These are phyloP conservation scores for Dryas alaskensis DNA, from an alignment of 306 rosid species.

Conservation along the genomic window DNA sequence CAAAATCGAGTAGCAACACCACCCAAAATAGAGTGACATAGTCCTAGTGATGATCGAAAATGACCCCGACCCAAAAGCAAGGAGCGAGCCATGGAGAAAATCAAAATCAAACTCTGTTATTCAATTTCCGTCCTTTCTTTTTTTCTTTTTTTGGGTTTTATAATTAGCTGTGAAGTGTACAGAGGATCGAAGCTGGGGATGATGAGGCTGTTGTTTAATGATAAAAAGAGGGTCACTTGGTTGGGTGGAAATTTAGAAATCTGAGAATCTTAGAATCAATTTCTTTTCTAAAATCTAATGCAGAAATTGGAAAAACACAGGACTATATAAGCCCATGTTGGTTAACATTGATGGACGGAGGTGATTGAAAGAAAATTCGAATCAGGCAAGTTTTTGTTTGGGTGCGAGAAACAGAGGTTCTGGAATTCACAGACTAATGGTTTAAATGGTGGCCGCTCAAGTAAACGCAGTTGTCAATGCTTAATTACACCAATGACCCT, in stretches of 20 bases:
- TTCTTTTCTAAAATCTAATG: background rate
- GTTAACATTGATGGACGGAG: no score
- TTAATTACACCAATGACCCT: background rate
- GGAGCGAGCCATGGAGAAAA: background rate
- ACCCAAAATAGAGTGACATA: background rate
- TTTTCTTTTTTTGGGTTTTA: background rate
- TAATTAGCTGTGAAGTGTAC: constrained; percentile 38
- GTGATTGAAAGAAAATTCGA: background rate
- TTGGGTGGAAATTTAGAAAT: background rate
- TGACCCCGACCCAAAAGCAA: constrained; percentile 1
- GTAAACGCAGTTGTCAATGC: background rate
- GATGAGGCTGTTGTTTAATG: constrained; percentile 3
- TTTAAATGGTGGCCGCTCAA: background rate
- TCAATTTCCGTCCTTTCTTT: constrained; percentile 15
- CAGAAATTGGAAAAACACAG: no score
- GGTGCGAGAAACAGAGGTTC: background rate
- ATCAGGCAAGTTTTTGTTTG: background rate
- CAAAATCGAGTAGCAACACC: constrained; percentile 41
- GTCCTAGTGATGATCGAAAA: constrained; percentile 15
- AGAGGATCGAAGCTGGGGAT: constrained; percentile 31
- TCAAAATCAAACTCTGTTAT: constrained; percentile 20
- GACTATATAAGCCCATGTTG: no score
- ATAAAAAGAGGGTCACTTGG: background rate
- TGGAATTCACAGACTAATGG: no score
- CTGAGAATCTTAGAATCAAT: background rate